Conservation (phyloP, 202 grass and related monocot species). For the Panicum hallii region DNA sequence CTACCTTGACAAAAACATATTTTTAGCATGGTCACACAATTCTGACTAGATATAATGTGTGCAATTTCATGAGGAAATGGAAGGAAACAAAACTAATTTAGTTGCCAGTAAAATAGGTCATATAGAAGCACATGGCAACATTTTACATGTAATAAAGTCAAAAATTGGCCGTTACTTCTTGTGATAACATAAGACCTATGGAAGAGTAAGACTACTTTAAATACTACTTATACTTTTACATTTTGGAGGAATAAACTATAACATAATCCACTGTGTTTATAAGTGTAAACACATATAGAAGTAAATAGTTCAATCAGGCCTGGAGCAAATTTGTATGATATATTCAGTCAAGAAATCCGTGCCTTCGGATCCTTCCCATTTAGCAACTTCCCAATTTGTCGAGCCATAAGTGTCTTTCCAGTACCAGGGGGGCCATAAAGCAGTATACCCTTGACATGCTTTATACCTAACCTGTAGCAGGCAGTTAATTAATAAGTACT, state of each 20-base stretch:
- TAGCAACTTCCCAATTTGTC: constrained; percentile 94
- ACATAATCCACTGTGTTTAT: neutral
- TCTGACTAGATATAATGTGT: neutral
- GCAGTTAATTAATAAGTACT: constrained; percentile 35
- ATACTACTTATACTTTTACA: neutral
- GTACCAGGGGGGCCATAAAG: constrained; percentile 96
- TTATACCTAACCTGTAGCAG: constrained; percentile 80
- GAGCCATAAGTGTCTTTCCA: constrained; percentile 97
- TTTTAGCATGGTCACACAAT: neutral
- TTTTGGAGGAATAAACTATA: neutral
- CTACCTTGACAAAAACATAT: neutral
- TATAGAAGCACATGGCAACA: neutral
- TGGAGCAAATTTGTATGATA: neutral
- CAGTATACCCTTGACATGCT: constrained; percentile 96
- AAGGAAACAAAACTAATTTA: neutral
- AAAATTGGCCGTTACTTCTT: neutral
- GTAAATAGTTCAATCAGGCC: constrained; percentile 7
- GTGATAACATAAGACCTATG: neutral
- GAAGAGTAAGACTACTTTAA: neutral
- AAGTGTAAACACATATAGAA: neutral
- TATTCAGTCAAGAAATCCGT: constrained; percentile 28
- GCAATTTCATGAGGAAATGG: neutral
- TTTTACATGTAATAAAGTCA: neutral
- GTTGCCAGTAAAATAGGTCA: neutral
- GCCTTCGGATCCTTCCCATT: constrained; percentile 97